A percentile compares a stretch with the other conserved stretches of the same genome.
phyloP scores from a whole-genome alignment of 441 rosid species.

The Erysimum cheiri region DNA sequence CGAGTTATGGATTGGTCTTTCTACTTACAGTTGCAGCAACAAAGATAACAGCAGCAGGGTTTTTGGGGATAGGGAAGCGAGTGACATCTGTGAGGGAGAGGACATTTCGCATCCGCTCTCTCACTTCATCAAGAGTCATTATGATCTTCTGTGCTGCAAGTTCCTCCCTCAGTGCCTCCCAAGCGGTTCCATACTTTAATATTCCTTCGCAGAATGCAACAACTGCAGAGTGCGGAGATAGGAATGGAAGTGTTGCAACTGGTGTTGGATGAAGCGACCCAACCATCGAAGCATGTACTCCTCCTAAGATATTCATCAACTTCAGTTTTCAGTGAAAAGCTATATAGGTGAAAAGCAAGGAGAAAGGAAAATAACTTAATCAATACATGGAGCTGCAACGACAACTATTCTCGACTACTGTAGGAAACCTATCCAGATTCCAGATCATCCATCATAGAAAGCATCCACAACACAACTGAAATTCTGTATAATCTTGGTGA shows the following conservation, averaged over 20 bases:
- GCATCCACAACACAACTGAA: constrained; percentile 8
- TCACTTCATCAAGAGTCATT: constrained; percentile 92
- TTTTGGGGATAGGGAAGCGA: constrained; percentile 89
- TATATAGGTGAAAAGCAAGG: neutral
- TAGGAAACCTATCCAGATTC: neutral
- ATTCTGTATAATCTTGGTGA: neutral
- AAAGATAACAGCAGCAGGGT: constrained; percentile 78
- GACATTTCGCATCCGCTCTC: constrained; percentile 87
- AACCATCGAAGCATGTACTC: constrained; percentile 99
- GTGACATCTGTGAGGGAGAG: constrained; percentile 98
- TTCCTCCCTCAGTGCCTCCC: constrained; percentile 94
- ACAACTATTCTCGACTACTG: neutral
- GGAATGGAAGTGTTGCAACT: constrained; percentile 91
- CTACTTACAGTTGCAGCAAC: constrained; percentile 96
- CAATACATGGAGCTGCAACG: neutral
- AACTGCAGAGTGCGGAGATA: constrained; percentile 96
- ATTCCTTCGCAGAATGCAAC: constrained; percentile 99
- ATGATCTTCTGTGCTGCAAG: constrained; percentile 68
- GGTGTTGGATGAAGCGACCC: constrained; percentile 97
- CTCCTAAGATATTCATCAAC: constrained; percentile 57
- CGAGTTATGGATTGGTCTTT: constrained; percentile 10
- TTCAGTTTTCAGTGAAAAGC: constrained; percentile 31
- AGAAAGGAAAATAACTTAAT: constrained; percentile 15
- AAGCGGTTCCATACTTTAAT: constrained; percentile 86
- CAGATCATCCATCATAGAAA: constrained; percentile 6